Conservation (phyloP, 139 green algal genomes). For the Chlorella sp. region DNA sequence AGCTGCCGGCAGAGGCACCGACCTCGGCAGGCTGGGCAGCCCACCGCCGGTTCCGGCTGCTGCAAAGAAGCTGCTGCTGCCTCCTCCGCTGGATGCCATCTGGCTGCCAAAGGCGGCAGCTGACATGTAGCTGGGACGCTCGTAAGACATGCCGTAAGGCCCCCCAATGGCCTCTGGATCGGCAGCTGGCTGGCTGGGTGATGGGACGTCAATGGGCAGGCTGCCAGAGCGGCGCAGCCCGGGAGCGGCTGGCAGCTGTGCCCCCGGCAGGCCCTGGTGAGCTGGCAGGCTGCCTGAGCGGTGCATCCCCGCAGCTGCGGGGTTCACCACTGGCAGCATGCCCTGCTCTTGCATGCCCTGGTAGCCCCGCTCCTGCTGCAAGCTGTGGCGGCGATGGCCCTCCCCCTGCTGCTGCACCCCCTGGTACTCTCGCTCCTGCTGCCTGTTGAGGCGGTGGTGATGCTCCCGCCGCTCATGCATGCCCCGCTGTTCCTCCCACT, state of each 20-base stretch:
- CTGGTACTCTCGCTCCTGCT: too few species aligned
- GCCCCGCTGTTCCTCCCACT: too few species aligned
- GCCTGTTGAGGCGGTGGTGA: too few species aligned
- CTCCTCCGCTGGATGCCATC: too few species aligned
- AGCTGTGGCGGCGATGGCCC: background rate
- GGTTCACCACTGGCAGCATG: background rate
- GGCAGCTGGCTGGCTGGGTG: background rate
- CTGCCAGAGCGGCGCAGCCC: slow-evolving; percentile 8
- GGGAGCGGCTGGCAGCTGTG: background rate
- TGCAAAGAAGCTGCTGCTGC: too few species aligned
- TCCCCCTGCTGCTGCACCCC: background rate
- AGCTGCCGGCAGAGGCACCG: background rate
- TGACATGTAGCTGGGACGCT: background rate
- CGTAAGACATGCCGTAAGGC: background rate
- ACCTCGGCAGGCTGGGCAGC: too few species aligned
- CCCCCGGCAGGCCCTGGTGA: background rate
- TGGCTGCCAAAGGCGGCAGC: background rate
- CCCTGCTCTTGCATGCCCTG: background rate
- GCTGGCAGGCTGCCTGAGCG: background rate
- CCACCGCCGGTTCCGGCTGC: too few species aligned
- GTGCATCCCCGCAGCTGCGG: background rate
- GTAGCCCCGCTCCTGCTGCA: background rate
- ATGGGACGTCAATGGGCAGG: background rate
- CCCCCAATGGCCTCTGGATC: too few species aligned
- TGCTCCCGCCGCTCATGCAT: too few species aligned